phyloP scores from a whole-genome alignment of 306 rosid genomes.

The Prunus persica region Prunus_persica_NCBIv2 NC_034014.1:3055501-3056000 shows the following conservation, averaged over 20 bases:
- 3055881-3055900: no score
- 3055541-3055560: neutral
- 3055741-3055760: neutral
- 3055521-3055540: neutral
- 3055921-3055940: no score
- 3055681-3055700: neutral
- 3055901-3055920: no score
- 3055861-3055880: no score
- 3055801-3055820: no score
- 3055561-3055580: neutral
- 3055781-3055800: no score
- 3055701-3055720: neutral
- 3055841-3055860: no score
- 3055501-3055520: neutral
- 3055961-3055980: no score
- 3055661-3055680: neutral
- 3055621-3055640: neutral
- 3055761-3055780: no score
- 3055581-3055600: constrained; percentile 6
- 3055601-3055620: neutral
- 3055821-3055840: no score
- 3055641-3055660: neutral
- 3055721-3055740: neutral
- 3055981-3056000: no score
- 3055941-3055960: no score